Evolutionary conservation across 768 basidiomycete genomes (phyloP).

Genomic region (Albatrellus ellisii): DNA sequence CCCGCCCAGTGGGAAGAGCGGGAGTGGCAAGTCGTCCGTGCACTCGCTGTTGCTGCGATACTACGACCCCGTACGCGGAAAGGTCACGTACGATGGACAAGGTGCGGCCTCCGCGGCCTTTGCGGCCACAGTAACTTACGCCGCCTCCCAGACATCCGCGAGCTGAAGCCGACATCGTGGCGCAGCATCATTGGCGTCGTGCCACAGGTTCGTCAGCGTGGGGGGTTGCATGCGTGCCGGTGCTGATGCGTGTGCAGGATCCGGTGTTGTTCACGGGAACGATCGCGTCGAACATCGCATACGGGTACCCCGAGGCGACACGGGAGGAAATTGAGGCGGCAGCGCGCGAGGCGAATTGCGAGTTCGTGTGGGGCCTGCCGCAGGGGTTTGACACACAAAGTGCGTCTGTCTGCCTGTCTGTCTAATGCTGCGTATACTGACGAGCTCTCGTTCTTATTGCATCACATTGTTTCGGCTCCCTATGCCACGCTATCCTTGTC

Average conservation of each 20-base stretch:
- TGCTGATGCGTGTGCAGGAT: slow-evolving; percentile 27
- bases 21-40: slow-evolving; percentile 88
- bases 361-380: slow-evolving; percentile 92
- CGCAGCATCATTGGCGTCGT: slow-evolving; percentile 84
- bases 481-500: not conserved
- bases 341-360: slow-evolving; percentile 86
- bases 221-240: not conserved
- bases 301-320: slow-evolving; percentile 63
- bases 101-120: slow-evolving; percentile 30
- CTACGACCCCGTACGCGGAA: slow-evolving; percentile 79
- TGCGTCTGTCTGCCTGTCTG: slow-evolving; percentile 24
- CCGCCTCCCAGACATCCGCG: slow-evolving; percentile 55
- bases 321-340: slow-evolving; percentile 79
- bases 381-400: slow-evolving; percentile 89
- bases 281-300: slow-evolving; percentile 91
- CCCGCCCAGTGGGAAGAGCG: slow-evolving; percentile 65
- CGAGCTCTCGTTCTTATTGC: not conserved
- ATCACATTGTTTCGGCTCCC: not conserved
- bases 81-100: slow-evolving; percentile 75
- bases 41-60: slow-evolving; percentile 80
- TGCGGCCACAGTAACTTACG: not conserved
- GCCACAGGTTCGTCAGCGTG: slow-evolving; percentile 41
- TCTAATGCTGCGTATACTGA: not conserved
- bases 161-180: slow-evolving; percentile 81
- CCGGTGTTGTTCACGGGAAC: slow-evolving; percentile 87